A percentile compares a stretch with the other conserved stretches of the same genome.
Conservation (phyloP, 2,329 filamentous ascomycete species). For the Sarocladium oryzae region DNA sequence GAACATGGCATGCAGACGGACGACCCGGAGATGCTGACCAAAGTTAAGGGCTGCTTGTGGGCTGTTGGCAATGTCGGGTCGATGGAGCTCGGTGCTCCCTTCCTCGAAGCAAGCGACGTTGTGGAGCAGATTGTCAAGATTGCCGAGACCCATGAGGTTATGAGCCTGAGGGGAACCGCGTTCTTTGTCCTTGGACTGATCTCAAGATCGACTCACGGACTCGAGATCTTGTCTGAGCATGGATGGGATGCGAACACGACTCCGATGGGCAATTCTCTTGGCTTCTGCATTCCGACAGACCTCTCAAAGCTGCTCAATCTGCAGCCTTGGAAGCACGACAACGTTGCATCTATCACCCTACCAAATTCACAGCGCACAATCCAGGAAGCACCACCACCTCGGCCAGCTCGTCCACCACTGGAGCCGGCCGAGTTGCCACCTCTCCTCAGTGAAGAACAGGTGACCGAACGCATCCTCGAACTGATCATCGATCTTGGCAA, state of each 20-base stretch:
- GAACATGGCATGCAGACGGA: constrained; percentile 81
- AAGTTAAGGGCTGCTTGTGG: constrained; percentile 96
- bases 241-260: constrained; percentile 93
- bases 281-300: constrained; percentile 78
- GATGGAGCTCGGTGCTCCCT: constrained; percentile 94
- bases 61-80: constrained; percentile 96
- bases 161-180: constrained; percentile 90
- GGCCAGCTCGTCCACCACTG: constrained; percentile 34
- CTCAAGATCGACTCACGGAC: constrained; percentile 82
- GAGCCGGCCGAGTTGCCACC: constrained; percentile 32
- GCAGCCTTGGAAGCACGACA: constrained; percentile 49
- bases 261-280: constrained; percentile 72
- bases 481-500: constrained; percentile 86
- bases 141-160: constrained; percentile 78
- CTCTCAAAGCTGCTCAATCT: constrained; percentile 74
- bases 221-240: constrained; percentile 82
- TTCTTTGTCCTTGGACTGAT: constrained; percentile 95
- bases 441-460: constrained; percentile 52
- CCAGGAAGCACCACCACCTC: constrained; percentile 33
- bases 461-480: constrained; percentile 76
- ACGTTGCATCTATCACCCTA: constrained; percentile 39
- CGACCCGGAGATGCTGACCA: constrained; percentile 78
- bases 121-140: constrained; percentile 83
- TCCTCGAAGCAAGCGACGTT: constrained; percentile 84
- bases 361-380: constrained; percentile 49